Evolutionary conservation across 805 yeast species (phyloP).

Genomic region (Yarrowia deformans): DNA sequence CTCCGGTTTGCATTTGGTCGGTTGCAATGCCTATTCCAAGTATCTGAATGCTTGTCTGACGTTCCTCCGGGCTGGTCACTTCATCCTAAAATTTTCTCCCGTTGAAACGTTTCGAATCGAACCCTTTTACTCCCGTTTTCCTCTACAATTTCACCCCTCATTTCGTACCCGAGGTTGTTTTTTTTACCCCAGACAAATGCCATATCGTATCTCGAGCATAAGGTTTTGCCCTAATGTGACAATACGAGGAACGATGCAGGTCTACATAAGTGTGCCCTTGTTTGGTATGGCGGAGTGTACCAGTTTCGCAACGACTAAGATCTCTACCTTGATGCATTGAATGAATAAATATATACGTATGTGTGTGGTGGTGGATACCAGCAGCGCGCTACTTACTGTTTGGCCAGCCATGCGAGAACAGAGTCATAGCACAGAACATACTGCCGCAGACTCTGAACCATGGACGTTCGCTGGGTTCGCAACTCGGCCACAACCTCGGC

Average conservation of each 20-base stretch:
- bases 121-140: neutral
- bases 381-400: neutral
- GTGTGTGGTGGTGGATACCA: neutral
- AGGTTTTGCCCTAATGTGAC: neutral
- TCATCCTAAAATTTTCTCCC: neutral
- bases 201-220: conserved; percentile 1
- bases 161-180: neutral
- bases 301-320: no score
- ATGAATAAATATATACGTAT: conserved; percentile 34
- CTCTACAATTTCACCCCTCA: neutral
- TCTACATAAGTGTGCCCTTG: neutral
- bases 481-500: conserved; percentile 69
- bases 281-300: no score
- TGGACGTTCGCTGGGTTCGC: conserved; percentile 76
- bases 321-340: conserved; percentile 32
- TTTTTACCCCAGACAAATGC: neutral
- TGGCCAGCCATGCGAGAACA: conserved; percentile 48
- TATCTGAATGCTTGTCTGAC: neutral
- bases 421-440: conserved; percentile 76
- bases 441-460: conserved; percentile 85
- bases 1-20: conserved; percentile 11
- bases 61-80: neutral
- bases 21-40: conserved; percentile 8
- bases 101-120: neutral
- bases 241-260: conserved; percentile 9